A percentile compares a stretch with the other conserved stretches of the same genome.
phyloP scores from a whole-genome alignment of 257 asterid species.

The Echium plantagineum region DNA sequence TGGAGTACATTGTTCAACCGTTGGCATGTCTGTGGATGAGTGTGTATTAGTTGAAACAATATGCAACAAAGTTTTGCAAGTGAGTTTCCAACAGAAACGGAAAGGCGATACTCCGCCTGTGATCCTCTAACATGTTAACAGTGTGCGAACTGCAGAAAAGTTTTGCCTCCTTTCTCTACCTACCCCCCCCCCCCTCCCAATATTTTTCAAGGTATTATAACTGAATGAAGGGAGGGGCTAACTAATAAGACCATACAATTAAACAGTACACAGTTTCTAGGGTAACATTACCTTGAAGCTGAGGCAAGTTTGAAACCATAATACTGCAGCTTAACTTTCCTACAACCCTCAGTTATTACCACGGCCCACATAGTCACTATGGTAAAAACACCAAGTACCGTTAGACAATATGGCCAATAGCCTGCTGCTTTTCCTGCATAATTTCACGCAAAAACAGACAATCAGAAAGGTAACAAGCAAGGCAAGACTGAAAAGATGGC shows the following conservation, averaged over 20 bases:
- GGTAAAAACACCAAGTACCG: conserved; percentile 63
- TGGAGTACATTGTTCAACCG: no score
- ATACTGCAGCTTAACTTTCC: conserved; percentile 92
- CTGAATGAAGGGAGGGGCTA: no score
- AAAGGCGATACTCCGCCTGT: no score
- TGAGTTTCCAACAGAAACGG: no score
- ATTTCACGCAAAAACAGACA: conserved; percentile 5
- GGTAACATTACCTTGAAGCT: conserved; percentile 51
- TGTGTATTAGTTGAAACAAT: no score
- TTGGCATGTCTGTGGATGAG: no score
- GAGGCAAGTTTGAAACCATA: conserved; percentile 97
- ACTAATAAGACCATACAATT: neutral
- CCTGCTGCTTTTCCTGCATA: conserved; percentile 71
- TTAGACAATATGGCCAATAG: conserved; percentile 77
- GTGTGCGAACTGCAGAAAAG: no score
- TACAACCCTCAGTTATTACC: conserved; percentile 87
- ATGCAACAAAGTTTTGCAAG: no score
- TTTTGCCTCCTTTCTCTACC: no score
- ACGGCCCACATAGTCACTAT: conserved; percentile 96
- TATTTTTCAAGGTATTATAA: no score
- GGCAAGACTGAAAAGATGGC: neutral
- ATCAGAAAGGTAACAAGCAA: neutral
- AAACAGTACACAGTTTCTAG: neutral
- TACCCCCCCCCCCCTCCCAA: no score
- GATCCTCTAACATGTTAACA: no score